These are phyloP conservation scores for Saturnispora galanensis DNA, from an alignment of 805 yeast genomes.

Conservation along the genomic window DNA sequence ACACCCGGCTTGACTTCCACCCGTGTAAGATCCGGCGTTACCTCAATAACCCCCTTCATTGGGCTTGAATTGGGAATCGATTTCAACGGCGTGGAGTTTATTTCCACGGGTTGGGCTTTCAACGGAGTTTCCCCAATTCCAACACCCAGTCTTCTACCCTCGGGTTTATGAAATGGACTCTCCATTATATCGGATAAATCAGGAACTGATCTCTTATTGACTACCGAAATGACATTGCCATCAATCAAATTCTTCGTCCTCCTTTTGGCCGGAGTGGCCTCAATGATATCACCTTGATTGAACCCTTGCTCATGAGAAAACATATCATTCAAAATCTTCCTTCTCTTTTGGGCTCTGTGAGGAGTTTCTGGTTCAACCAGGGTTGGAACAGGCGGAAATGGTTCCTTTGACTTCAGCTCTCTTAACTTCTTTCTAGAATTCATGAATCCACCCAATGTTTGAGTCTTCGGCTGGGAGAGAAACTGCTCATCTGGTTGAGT, in stretches of 20 bases:
- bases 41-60: not conserved
- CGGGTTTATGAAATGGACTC: constrained; percentile 5
- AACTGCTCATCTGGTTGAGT: not conserved
- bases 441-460: constrained; percentile 10
- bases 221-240: not conserved
- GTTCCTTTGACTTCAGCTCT: constrained; percentile 14
- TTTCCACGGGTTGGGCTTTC: not conserved
- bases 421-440: constrained; percentile 8
- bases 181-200: not conserved
- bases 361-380: not conserved
- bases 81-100: constrained; percentile 1
- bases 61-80: not conserved
- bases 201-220: not conserved
- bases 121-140: constrained; percentile 1
- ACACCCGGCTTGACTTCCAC: constrained; percentile 11
- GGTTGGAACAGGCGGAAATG: constrained; percentile 6
- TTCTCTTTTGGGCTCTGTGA: not conserved
- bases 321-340: constrained; percentile 2
- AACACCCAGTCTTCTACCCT: constrained; percentile 5
- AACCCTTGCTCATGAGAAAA: constrained; percentile 2
- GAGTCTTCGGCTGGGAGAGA: not conserved
- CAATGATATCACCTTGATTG: constrained; percentile 11
- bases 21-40: constrained; percentile 8
- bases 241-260: not conserved
- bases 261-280: constrained; percentile 18